A percentile compares a stretch with the other conserved stretches of the same genome.
Evolutionary conservation across 306 rosid genomes (phyloP).

Genomic region (Canavalia gladiata): DNA sequence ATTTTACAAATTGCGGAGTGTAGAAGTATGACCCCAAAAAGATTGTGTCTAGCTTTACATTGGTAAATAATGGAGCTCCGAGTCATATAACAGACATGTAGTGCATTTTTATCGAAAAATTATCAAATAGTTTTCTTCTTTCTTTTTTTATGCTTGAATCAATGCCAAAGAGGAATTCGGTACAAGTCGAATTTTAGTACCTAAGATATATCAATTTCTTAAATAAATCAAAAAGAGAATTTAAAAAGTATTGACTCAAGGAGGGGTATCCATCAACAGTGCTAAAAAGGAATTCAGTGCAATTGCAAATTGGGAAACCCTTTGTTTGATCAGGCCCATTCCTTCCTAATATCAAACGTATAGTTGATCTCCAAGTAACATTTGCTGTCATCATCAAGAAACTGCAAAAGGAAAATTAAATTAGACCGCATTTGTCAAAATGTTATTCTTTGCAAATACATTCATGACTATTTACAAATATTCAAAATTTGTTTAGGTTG

Average conservation of each 20-base stretch:
- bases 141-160: neutral
- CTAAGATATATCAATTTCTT: slow-evolving; percentile 14
- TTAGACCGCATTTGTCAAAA: no score
- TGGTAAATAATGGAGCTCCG: no score
- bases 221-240: neutral
- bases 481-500: no score
- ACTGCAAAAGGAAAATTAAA: slow-evolving; percentile 52
- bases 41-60: no score
- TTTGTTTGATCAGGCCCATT: slow-evolving; percentile 60
- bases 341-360: slow-evolving; percentile 75
- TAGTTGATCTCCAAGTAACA: slow-evolving; percentile 89
- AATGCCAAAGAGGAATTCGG: neutral
- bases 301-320: slow-evolving; percentile 18
- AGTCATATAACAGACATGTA: no score
- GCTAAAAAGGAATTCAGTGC: neutral
- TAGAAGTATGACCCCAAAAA: no score
- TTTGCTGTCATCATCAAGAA: slow-evolving; percentile 80
- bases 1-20: no score
- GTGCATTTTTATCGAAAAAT: no score
- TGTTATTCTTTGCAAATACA: no score
- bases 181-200: slow-evolving; percentile 17
- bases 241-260: slow-evolving; percentile 22
- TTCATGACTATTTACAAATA: neutral
- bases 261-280: slow-evolving; percentile 9
- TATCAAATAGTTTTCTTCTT: neutral